These are phyloP conservation scores for Neopestalotiopsis sp. DNA, from an alignment of 2,329 filamentous ascomycete genomes.

Conservation along the genomic window DNA sequence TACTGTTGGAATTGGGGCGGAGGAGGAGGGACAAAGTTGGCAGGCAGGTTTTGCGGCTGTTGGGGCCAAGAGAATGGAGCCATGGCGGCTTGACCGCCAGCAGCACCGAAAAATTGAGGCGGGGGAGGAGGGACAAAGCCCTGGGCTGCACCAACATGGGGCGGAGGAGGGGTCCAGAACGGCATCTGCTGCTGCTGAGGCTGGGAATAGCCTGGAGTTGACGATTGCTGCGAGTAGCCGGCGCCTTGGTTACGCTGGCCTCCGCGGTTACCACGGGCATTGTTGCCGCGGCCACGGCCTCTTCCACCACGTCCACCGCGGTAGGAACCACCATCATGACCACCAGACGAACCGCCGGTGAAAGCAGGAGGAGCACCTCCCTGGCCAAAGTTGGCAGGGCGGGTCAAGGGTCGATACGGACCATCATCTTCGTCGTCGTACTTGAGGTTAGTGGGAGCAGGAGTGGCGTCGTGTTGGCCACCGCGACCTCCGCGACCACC, in stretches of 20 bases:
- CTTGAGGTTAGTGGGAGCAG: conserved; percentile 51
- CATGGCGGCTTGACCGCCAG: conserved; percentile 33
- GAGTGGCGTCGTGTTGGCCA: conserved; percentile 40
- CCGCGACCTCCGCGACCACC: conserved; percentile 39
- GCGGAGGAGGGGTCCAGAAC: conserved; percentile 28
- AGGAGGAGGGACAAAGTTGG: conserved; percentile 38
- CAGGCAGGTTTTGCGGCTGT: conserved; percentile 43
- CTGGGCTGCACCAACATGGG: conserved; percentile 42
- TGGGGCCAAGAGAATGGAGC: conserved; percentile 51
- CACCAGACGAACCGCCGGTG: conserved; percentile 36
- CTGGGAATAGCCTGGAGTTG: conserved; percentile 37
- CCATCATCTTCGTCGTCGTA: conserved; percentile 69
- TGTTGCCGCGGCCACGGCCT: conserved; percentile 35
- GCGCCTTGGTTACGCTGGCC: conserved; percentile 43
- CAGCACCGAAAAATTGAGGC: conserved; percentile 38
- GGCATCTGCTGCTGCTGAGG: conserved; percentile 32
- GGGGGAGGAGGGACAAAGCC: conserved; percentile 26
- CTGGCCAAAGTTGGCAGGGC: conserved; percentile 67
- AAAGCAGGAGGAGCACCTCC: conserved; percentile 44
- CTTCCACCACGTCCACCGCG: conserved; percentile 53
- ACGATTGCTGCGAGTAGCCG: conserved; percentile 47
- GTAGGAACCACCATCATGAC: conserved; percentile 31
- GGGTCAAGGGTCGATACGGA: conserved; percentile 72
- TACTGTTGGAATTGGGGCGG: conserved; percentile 47
- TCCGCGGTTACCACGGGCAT: conserved; percentile 40